Base-by-base conservation (phyloP, 2,329 filamentous ascomycete genomes). In the Penicillium sp. region DNA sequence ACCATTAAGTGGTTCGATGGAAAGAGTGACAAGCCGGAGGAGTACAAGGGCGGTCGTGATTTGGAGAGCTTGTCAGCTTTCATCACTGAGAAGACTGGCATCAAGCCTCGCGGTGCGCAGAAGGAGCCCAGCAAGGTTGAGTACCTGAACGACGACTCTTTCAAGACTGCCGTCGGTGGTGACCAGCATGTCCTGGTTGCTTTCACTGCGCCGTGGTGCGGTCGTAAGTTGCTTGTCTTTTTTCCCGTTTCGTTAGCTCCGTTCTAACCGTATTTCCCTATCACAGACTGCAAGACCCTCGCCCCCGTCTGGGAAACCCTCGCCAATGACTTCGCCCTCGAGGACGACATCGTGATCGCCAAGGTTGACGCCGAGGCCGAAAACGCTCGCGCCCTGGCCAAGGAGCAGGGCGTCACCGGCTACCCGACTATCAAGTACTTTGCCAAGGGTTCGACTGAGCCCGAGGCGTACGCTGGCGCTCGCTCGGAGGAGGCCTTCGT, bases 401-500 rank as follows among this genome's bases (percentile, higher is more conserved):
- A 82, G 66, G 83, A 85, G 44, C 85, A 93, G 67, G 89, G 84
- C 53, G 82, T 98, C 60, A 81, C 80, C 47, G 89, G 87, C 31
- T 98, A 95, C 80, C 93, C 93, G 43, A 98, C 93, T 55, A 95
- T 98, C 78, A 95, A 95, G 78, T 98, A 86, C 82, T 98, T 96
- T 81, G 82, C 89, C 60, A 87, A 87, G 70, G 91, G 90, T 61
- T 88, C 84, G 66, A 87, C 81, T 56, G 83, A 87, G 66, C 72
- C 83, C 40, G 79, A 85, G 62, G 67, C 77, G 40, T 98, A 96
- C 80, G 75, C 78, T 46, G 86, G 87, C 53, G 88, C 81, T 54
- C 91, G 93, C 59, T 77, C 78, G 43, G 89, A 96, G 77, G 77
- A 81, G 41, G 87, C 84, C 57, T 77, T 98, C 37, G 71, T 97